phyloP scores from a whole-genome alignment of 2,329 filamentous ascomycete genomes.

The Paracoccidioides lutzii region DNA sequence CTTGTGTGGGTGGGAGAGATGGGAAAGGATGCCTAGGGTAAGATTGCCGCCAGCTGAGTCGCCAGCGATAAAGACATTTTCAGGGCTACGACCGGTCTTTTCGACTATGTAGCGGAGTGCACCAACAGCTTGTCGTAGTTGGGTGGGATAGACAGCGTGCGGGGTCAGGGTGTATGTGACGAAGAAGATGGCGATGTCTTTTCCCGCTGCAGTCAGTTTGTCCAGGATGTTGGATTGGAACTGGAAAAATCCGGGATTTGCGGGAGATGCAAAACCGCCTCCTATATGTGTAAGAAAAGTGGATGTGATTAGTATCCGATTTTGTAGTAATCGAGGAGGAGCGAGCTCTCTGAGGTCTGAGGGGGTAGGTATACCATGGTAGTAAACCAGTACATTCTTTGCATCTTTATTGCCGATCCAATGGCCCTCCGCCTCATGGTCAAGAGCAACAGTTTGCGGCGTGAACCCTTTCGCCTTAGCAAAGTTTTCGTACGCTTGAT shows the following conservation, averaged over 20 bases:
- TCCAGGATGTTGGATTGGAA: constrained; percentile 36
- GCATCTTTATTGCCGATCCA: constrained; percentile 30
- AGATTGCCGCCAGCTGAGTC: constrained; percentile 35
- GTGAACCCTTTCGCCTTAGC: constrained; percentile 17
- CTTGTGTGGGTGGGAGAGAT: constrained; percentile 42
- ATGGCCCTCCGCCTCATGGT: constrained; percentile 22
- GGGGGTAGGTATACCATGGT: constrained; percentile 21
- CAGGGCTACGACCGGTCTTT: constrained; percentile 21
- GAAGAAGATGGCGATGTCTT: constrained; percentile 38
- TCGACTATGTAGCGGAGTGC: constrained; percentile 28
- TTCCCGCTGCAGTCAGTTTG: constrained; percentile 29
- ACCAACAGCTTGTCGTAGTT: constrained; percentile 30
- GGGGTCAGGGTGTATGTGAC: constrained; percentile 48
- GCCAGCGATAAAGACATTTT: constrained; percentile 29
- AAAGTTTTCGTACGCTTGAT: constrained; percentile 16
- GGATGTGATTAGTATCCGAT: neutral
- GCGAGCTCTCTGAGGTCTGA: neutral
- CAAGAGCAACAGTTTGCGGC: constrained; percentile 20
- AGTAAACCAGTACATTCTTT: constrained; percentile 28
- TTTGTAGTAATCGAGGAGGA: neutral
- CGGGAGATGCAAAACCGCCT: constrained; percentile 44
- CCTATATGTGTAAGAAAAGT: constrained; percentile 21
- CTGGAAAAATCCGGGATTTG: constrained; percentile 34
- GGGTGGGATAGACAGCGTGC: constrained; percentile 30
- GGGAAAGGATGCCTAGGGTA: constrained; percentile 26